Evolutionary conservation across 208 protist species (phyloP).

Genomic region (Trypanosoma avium): DNA sequence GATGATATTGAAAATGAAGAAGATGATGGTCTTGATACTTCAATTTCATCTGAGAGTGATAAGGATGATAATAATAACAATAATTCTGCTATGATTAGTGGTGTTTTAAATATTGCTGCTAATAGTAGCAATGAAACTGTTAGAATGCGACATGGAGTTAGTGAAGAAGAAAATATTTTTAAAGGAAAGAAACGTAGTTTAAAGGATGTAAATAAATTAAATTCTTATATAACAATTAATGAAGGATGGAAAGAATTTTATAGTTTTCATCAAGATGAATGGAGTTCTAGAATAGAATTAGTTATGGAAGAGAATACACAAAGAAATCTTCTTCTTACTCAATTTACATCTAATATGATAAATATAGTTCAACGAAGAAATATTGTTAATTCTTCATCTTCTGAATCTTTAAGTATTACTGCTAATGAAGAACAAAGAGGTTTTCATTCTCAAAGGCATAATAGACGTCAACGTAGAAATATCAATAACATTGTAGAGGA

Average conservation of each 20-base stretch:
- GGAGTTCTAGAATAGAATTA: constrained; percentile 7
- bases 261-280: constrained; percentile 11
- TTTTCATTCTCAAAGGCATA: too few relatives aligned
- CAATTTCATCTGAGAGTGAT: constrained; percentile 25
- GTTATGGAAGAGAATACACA: constrained; percentile 17
- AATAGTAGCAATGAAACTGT: not conserved
- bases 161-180: not conserved
- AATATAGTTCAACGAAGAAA: not conserved
- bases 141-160: too few relatives aligned
- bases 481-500: not conserved
- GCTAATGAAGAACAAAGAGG: too few relatives aligned
- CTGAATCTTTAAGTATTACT: too few relatives aligned
- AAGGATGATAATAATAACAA: not conserved
- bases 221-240: not conserved
- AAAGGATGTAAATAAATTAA: not conserved
- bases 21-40: constrained; percentile 5
- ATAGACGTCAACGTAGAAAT: not conserved
- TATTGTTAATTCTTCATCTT: not conserved
- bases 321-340: constrained; percentile 6
- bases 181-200: not conserved
- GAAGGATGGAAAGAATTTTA: constrained; percentile 6
- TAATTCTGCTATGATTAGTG: not conserved
- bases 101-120: not conserved
- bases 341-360: not conserved
- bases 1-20: not conserved